A percentile compares a stretch with the other conserved stretches of the same genome.
These are phyloP conservation scores for Grigorovia humatica DNA, from an alignment of 805 yeast genomes.

Conservation along the genomic window DNA sequence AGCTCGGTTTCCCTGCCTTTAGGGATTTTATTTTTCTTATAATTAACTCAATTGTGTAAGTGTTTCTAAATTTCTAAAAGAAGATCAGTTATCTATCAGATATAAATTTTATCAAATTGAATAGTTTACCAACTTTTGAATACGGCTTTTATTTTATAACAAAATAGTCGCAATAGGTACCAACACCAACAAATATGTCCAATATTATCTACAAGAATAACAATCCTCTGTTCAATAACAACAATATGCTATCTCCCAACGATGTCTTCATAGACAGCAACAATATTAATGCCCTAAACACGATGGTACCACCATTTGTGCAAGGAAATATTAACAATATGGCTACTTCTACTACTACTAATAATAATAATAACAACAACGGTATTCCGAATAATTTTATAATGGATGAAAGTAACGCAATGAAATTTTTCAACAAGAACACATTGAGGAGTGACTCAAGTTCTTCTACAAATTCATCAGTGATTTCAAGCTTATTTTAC, in stretches of 20 bases:
- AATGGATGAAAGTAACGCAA: slow-evolving; percentile 3
- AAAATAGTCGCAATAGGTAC: too few relatives aligned
- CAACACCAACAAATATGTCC: neutral
- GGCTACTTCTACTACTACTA: too few relatives aligned
- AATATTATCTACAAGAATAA: neutral
- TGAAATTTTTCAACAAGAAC: slow-evolving; percentile 5
- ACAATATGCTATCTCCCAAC: neutral
- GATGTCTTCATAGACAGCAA: neutral
- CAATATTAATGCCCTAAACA: neutral
- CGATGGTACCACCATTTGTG: neutral
- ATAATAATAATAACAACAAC: neutral
- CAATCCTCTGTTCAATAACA: neutral
- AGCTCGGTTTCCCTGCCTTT: neutral
- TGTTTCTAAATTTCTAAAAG: too few relatives aligned
- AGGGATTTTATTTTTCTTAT: neutral
- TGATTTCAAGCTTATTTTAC: neutral
- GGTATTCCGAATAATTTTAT: neutral
- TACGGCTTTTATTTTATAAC: neutral
- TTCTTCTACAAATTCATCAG: slow-evolving; percentile 5
- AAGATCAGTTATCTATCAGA: neutral
- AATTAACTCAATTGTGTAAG: neutral
- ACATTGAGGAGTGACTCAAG: slow-evolving; percentile 10
- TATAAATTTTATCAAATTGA: neutral
- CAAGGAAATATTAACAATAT: neutral
- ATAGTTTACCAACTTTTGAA: too few relatives aligned